These are phyloP conservation scores for Nymphaea thermarum DNA, from an alignment of 164 flowering plant genomes.

Conservation along the genomic window DNA sequence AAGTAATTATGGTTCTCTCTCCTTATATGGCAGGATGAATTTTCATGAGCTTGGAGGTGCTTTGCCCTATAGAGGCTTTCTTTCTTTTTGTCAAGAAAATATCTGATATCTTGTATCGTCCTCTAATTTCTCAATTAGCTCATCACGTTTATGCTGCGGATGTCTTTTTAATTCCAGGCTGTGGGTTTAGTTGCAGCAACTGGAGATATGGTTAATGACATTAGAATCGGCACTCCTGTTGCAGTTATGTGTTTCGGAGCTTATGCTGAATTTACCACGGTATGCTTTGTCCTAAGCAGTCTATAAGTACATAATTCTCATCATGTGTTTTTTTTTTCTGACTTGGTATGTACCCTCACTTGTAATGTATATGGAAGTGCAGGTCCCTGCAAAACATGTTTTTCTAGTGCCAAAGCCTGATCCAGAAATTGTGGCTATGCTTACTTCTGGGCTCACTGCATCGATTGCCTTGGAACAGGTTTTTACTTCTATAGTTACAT, in stretches of 20 bases:
- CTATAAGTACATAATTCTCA: not conserved
- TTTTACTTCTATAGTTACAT: conserved; percentile 3
- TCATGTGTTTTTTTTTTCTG: not conserved
- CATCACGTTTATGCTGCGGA: too few relatives aligned
- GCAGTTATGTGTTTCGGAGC: conserved; percentile 88
- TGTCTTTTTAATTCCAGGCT: conserved; percentile 36
- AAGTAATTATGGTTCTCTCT: too few relatives aligned
- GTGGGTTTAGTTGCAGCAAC: conserved; percentile 89
- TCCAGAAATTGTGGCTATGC: conserved; percentile 98
- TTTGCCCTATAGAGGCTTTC: not conserved
- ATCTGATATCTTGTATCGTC: not conserved
- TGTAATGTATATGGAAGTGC: conserved; percentile 3
- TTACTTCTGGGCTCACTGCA: conserved; percentile 97
- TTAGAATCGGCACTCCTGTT: conserved; percentile 78
- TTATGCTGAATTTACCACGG: conserved; percentile 77
- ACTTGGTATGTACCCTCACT: not conserved
- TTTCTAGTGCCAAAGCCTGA: conserved; percentile 85
- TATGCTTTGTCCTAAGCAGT: conserved; percentile 11
- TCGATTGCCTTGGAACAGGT: conserved; percentile 93
- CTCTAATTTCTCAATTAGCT: too few relatives aligned
- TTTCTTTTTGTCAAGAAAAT: not conserved
- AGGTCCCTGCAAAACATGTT: conserved; percentile 75
- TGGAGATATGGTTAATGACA: conserved; percentile 57
- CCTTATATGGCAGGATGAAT: too few relatives aligned
- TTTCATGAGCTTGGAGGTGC: too few relatives aligned